These are phyloP conservation scores for Ceratobasidium sp. DNA, from an alignment of 1,284 basidiomycete species.

Conservation along the genomic window DNA sequence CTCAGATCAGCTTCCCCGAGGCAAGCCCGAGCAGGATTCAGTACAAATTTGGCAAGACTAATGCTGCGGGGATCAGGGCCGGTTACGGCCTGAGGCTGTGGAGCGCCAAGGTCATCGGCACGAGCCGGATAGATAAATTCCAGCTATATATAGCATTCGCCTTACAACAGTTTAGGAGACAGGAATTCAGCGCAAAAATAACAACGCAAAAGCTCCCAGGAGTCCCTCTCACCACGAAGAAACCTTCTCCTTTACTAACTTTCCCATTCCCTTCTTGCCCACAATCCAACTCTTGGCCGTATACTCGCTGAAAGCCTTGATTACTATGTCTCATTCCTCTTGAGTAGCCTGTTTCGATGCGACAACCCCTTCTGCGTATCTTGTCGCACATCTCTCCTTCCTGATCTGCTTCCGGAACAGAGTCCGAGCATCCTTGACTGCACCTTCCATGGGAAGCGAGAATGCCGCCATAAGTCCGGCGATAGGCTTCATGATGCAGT, in stretches of 20 bases:
- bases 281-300: conserved; percentile 47
- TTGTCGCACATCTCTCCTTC: conserved; percentile 56
- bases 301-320: conserved; percentile 60
- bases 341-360: conserved; percentile 56
- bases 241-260: conserved; percentile 3
- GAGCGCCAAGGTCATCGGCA: background rate
- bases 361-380: conserved; percentile 59
- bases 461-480: conserved; percentile 61
- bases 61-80: background rate
- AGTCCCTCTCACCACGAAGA: background rate
- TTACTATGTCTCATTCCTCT: conserved; percentile 56
- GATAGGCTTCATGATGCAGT: conserved; percentile 14
- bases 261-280: conserved; percentile 55
- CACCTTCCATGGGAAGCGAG: conserved; percentile 61
- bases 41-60: background rate
- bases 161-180: background rate
- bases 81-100: conserved; percentile 1
- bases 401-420: conserved; percentile 53
- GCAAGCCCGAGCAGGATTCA: background rate
- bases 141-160: background rate
- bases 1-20: background rate
- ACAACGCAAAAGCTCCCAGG: background rate
- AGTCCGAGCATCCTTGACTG: conserved; percentile 59
- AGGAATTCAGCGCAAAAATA: background rate
- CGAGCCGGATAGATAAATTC: background rate